These are phyloP conservation scores for Lathyrus aphaca DNA, from an alignment of 306 rosid species.

Conservation along the genomic window DNA sequence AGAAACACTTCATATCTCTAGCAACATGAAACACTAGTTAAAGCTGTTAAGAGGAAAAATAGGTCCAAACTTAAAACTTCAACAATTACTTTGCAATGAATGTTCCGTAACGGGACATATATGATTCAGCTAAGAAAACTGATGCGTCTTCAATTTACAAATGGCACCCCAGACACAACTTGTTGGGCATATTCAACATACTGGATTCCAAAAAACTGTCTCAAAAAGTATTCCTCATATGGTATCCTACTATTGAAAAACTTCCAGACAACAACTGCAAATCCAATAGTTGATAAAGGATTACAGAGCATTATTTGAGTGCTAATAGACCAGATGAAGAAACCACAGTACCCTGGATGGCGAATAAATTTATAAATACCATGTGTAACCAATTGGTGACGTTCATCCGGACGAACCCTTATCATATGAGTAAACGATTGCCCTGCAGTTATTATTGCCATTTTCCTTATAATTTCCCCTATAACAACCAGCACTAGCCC, in stretches of 20 bases:
- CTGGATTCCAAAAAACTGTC: conserved; percentile 67
- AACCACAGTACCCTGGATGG: conserved; percentile 89
- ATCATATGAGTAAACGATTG: conserved; percentile 80
- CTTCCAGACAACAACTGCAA: conserved; percentile 73
- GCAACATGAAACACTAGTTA: conserved; percentile 15
- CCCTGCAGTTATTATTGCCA: conserved; percentile 79
- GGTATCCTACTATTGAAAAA: conserved; percentile 58
- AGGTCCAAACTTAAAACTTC: conserved; percentile 1
- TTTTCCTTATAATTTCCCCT: conserved; percentile 77
- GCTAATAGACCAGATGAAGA: conserved; percentile 84
- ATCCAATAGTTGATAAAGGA: conserved; percentile 71
- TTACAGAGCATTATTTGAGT: conserved; percentile 96
- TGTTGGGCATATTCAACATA: conserved; percentile 63
- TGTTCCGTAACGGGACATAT: conserved; percentile 1
- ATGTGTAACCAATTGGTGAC: conserved; percentile 66
- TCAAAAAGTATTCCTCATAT: conserved; percentile 80
- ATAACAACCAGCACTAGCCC: conserved; percentile 68
- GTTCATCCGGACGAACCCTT: conserved; percentile 53
- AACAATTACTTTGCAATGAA: conserved; percentile 10
- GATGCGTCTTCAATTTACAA: conserved; percentile 48
- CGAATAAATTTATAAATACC: conserved; percentile 74
- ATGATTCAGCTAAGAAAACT: conserved; percentile 28
- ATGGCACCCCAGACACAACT: conserved; percentile 85
- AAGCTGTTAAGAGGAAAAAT: conserved; percentile 15
- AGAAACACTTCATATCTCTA: conserved; percentile 19